Percentiles rank a stretch among this genome's conserved stretches.
These are phyloP conservation scores for Basidiobolus meristosporus DNA, from an alignment of 371 early-diverging fungal species.

Conservation along the genomic window DNA sequence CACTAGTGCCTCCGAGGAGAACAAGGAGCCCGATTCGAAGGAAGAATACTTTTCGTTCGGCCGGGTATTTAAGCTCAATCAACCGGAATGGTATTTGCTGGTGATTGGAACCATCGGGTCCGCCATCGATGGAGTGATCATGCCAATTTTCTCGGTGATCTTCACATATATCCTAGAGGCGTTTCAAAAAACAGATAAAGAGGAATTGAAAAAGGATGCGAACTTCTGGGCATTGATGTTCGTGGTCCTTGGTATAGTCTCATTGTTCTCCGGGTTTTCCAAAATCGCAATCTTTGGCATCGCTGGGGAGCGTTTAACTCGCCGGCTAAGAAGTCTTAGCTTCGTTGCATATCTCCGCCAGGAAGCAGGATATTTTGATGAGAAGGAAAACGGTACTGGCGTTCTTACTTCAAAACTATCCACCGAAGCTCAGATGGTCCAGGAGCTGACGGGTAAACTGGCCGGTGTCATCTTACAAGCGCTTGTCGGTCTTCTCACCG, in stretches of 20 bases:
- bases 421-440: conserved; percentile 47
- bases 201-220: conserved; percentile 19
- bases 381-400: conserved; percentile 58
- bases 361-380: conserved; percentile 77
- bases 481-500: neutral
- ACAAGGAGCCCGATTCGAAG: too few relatives aligned
- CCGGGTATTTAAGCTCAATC: too few relatives aligned
- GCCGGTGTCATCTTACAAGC: conserved; percentile 7
- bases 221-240: conserved; percentile 66
- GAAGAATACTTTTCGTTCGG: too few relatives aligned
- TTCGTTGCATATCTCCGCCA: conserved; percentile 48
- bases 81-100: too few relatives aligned
- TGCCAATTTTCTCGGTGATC: too few relatives aligned
- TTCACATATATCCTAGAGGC: conserved; percentile 26
- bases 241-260: conserved; percentile 26
- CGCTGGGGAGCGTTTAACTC: conserved; percentile 33
- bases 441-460: conserved; percentile 17
- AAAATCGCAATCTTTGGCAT: conserved; percentile 18
- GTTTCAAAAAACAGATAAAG: conserved; percentile 16
- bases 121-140: too few relatives aligned
- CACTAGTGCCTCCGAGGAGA: too few relatives aligned
- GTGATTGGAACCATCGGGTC: too few relatives aligned
- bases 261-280: conserved; percentile 18
- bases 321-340: conserved; percentile 25
- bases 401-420: conserved; percentile 61